A percentile compares a stretch with the other conserved stretches of the same genome.
Evolutionary conservation across 495 filamentous ascomycete species (phyloP).

Genomic region (Neurospora sp.): DNA sequence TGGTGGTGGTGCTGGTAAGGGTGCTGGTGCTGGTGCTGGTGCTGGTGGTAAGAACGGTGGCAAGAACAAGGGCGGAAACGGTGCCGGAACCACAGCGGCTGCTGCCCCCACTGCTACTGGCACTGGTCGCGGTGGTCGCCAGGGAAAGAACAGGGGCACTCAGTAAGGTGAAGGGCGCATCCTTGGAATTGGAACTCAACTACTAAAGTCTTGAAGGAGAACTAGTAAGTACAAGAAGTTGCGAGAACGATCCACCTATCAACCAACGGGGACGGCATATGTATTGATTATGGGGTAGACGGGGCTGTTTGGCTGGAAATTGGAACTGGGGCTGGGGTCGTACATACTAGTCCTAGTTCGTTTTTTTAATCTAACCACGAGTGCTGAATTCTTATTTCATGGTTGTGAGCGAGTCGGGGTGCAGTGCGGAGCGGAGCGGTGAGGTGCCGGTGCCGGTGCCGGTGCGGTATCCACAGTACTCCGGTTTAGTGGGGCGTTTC

Average conservation of each 20-base stretch:
- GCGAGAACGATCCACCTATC: not conserved
- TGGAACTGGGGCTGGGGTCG: not conserved
- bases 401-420: not conserved
- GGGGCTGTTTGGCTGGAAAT: not conserved
- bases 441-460: not conserved
- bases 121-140: not conserved
- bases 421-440: too few species aligned
- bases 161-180: not conserved
- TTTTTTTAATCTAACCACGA: not conserved
- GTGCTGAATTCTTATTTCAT: not conserved
- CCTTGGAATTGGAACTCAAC: not conserved
- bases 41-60: not conserved
- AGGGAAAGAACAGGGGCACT: not conserved
- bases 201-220: not conserved
- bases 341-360: not conserved
- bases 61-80: not conserved
- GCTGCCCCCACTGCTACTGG: not conserved
- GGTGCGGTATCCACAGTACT: not conserved
- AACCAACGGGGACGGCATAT: not conserved
- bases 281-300: not conserved
- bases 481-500: not conserved
- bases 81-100: not conserved
- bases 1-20: not conserved
- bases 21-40: not conserved
- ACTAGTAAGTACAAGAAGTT: not conserved